These are phyloP conservation scores for Aspergillus sp. DNA, from an alignment of 2,329 filamentous ascomycete species.

Conservation along the genomic window DNA sequence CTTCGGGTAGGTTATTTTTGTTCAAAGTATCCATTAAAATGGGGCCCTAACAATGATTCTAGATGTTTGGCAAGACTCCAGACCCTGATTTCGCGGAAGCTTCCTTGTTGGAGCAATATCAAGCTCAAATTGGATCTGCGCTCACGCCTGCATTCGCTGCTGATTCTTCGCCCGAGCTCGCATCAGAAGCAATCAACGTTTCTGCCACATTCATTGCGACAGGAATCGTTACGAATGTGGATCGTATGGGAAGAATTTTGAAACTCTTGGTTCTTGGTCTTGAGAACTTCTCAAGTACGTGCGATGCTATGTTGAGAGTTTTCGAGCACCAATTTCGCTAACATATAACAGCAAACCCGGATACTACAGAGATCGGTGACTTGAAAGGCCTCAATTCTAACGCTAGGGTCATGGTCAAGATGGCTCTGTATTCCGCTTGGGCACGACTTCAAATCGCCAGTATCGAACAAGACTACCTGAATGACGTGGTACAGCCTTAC, in stretches of 20 bases:
- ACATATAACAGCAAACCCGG: conserved; percentile 56
- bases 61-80: conserved; percentile 89
- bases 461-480: conserved; percentile 83
- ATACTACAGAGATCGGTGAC: conserved; percentile 86
- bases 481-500: conserved; percentile 84
- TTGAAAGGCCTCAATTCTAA: conserved; percentile 91
- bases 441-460: conserved; percentile 95
- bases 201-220: conserved; percentile 98
- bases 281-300: conserved; percentile 78
- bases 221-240: conserved; percentile 94
- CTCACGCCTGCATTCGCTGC: conserved; percentile 93
- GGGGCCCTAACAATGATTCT: conserved; percentile 5
- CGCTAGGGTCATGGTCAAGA: conserved; percentile 97
- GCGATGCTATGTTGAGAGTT: neutral
- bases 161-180: conserved; percentile 93
- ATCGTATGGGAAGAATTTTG: conserved; percentile 97
- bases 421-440: conserved; percentile 96
- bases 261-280: conserved; percentile 88
- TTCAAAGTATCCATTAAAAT: neutral
- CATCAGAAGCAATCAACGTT: conserved; percentile 93
- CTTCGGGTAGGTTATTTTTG: conserved; percentile 57
- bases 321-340: conserved; percentile 1
- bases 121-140: conserved; percentile 95
- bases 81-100: conserved; percentile 98
- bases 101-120: conserved; percentile 94